phyloP scores from a whole-genome alignment of 177 flowering plant genomes.

The Vitis hybrid region DNA sequence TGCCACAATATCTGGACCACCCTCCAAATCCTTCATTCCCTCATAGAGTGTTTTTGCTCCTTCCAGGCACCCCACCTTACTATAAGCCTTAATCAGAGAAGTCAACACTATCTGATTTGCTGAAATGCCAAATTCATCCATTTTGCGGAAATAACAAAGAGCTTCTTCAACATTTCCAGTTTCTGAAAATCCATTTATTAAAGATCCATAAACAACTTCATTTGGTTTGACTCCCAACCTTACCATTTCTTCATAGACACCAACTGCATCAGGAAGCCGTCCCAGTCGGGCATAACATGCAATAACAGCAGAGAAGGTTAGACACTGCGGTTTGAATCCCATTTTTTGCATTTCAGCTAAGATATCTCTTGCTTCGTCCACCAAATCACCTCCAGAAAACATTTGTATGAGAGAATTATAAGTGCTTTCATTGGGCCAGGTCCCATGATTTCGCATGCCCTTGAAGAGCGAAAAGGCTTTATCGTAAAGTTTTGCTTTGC shows the following conservation, averaged over 20 bases:
- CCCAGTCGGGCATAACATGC: constrained; percentile 58
- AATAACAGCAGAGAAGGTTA: constrained; percentile 74
- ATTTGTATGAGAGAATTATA: constrained; percentile 86
- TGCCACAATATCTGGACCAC: constrained; percentile 74
- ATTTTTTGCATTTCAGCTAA: constrained; percentile 69
- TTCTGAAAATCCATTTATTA: constrained; percentile 85
- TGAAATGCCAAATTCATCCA: constrained; percentile 62
- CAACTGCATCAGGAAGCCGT: constrained; percentile 62
- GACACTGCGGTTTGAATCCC: constrained; percentile 63
- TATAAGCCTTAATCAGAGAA: constrained; percentile 77
- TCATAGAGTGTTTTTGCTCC: constrained; percentile 60
- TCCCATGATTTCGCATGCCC: constrained; percentile 75
- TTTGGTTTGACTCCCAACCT: constrained; percentile 63
- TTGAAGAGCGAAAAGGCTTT: constrained; percentile 70
- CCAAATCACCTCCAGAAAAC: constrained; percentile 65
- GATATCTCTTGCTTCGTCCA: constrained; percentile 52
- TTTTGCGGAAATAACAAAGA: constrained; percentile 47
- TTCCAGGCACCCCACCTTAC: constrained; percentile 63
- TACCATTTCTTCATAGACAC: constrained; percentile 56
- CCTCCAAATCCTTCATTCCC: constrained; percentile 54
- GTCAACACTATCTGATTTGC: constrained; percentile 75
- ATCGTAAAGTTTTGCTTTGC: constrained; percentile 71
- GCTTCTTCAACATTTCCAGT: constrained; percentile 73
- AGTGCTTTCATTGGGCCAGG: constrained; percentile 91
- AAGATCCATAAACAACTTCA: constrained; percentile 76